Evolutionary conservation across 208 protist species (phyloP).

Genomic region (Wallacemonas rigidus): DNA sequence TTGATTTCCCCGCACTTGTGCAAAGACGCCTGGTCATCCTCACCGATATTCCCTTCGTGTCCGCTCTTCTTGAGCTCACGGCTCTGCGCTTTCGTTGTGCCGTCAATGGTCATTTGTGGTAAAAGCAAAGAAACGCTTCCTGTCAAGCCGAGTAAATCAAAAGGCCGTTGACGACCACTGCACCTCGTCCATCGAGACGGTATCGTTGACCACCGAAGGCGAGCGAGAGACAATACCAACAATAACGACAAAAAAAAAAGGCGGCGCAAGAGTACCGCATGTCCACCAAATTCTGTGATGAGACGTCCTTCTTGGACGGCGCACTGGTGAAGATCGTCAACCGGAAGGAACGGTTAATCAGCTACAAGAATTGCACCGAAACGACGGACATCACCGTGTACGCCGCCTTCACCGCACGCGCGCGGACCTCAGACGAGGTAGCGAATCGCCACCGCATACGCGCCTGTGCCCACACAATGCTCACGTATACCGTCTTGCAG

Average conservation of each 20-base stretch:
- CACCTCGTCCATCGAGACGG: too few relatives aligned
- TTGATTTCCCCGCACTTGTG: neutral
- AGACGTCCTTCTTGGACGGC: constrained; percentile 6
- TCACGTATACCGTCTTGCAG: neutral
- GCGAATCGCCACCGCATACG: neutral
- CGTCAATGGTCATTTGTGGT: too few relatives aligned
- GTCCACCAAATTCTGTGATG: neutral
- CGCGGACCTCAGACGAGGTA: neutral
- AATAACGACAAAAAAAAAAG: neutral
- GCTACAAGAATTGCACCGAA: constrained; percentile 12
- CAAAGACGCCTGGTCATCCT: too few relatives aligned
- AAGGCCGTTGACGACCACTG: too few relatives aligned
- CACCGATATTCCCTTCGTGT: too few relatives aligned
- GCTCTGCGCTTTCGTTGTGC: neutral
- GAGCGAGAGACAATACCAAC: neutral
- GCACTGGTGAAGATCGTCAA: constrained; percentile 8
- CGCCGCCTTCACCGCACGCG: neutral
- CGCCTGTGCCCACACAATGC: neutral
- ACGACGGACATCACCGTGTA: neutral
- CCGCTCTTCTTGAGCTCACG: neutral
- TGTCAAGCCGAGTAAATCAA: too few relatives aligned
- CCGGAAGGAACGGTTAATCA: constrained; percentile 1
- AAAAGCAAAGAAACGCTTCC: too few relatives aligned
- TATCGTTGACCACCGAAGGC: too few relatives aligned
- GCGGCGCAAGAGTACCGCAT: neutral